These are phyloP conservation scores for Myriosclerotinia scirpicola DNA, from an alignment of 2,329 filamentous ascomycete genomes.

Conservation along the genomic window DNA sequence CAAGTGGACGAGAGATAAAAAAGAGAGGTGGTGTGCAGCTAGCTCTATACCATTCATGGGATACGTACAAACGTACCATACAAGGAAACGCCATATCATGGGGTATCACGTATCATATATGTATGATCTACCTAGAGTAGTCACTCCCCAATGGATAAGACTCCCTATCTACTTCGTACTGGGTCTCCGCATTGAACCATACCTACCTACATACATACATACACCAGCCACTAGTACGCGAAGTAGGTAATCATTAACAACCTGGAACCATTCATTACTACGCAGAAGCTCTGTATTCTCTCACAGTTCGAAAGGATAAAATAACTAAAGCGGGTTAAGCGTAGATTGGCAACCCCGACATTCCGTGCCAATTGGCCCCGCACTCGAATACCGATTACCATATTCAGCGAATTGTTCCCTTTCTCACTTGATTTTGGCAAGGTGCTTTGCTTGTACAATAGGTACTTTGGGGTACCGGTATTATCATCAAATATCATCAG, in stretches of 20 bases:
- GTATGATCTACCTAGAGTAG: no score
- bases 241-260: neutral
- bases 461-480: neutral
- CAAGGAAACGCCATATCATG: slow-evolving; percentile 1
- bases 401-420: slow-evolving; percentile 23
- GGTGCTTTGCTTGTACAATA: slow-evolving; percentile 6
- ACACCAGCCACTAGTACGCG: neutral
- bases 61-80: slow-evolving; percentile 8
- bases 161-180: slow-evolving; percentile 15
- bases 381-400: slow-evolving; percentile 11
- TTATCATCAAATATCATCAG: neutral
- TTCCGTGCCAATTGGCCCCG: slow-evolving; percentile 10
- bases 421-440: slow-evolving; percentile 9
- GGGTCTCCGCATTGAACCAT: neutral
- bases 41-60: no score
- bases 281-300: neutral
- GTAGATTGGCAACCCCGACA: slow-evolving; percentile 7
- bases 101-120: neutral
- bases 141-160: slow-evolving; percentile 9
- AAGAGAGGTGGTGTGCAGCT: slow-evolving; percentile 12
- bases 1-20: slow-evolving; percentile 16
- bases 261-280: neutral
- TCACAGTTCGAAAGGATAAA: slow-evolving; percentile 12
- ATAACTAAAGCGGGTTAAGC: slow-evolving; percentile 19
- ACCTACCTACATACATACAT: no score